phyloP scores from a whole-genome alignment of 768 basidiomycete genomes.

The Albatrellus ellisii region DNA sequence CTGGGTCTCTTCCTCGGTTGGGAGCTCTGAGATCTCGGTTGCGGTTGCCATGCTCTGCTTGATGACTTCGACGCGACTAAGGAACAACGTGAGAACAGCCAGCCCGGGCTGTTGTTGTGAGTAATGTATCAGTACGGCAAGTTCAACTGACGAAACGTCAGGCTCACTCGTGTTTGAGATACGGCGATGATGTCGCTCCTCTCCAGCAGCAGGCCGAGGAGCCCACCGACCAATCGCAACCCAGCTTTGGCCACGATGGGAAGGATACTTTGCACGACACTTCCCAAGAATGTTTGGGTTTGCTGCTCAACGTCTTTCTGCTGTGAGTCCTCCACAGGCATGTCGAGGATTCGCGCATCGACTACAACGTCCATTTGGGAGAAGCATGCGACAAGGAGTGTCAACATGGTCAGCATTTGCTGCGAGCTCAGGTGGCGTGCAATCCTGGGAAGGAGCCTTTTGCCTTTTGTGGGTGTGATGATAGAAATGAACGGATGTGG shows the following conservation, averaged over 20 bases:
- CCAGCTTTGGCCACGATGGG: slow-evolving; percentile 69
- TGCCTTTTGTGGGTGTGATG: slow-evolving; percentile 80
- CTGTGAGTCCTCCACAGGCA: slow-evolving; percentile 44
- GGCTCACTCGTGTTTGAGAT: slow-evolving; percentile 67
- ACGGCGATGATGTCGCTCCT: slow-evolving; percentile 61
- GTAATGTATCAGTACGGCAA: slow-evolving; percentile 4
- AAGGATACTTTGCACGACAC: slow-evolving; percentile 78
- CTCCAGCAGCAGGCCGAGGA: slow-evolving; percentile 74
- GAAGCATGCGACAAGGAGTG: slow-evolving; percentile 89
- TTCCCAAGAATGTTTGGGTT: slow-evolving; percentile 79
- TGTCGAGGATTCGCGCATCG: slow-evolving; percentile 61
- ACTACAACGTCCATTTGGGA: slow-evolving; percentile 85
- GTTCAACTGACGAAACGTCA: neutral
- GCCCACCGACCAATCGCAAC: slow-evolving; percentile 72
- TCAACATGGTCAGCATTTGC: slow-evolving; percentile 78
- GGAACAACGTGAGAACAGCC: slow-evolving; percentile 78
- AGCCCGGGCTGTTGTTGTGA: slow-evolving; percentile 73
- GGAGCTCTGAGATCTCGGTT: slow-evolving; percentile 41
- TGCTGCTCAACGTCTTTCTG: slow-evolving; percentile 70
- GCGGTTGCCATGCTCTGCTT: slow-evolving; percentile 51
- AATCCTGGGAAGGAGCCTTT: slow-evolving; percentile 80
- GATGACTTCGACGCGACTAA: slow-evolving; percentile 88
- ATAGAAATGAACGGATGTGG: slow-evolving; percentile 97
- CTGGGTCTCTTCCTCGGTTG: slow-evolving; percentile 61
- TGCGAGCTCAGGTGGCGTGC: slow-evolving; percentile 70